Evolutionary conservation across 1,284 basidiomycete species (phyloP).

Genomic region (Pyrrhoderma lamaoense): DNA sequence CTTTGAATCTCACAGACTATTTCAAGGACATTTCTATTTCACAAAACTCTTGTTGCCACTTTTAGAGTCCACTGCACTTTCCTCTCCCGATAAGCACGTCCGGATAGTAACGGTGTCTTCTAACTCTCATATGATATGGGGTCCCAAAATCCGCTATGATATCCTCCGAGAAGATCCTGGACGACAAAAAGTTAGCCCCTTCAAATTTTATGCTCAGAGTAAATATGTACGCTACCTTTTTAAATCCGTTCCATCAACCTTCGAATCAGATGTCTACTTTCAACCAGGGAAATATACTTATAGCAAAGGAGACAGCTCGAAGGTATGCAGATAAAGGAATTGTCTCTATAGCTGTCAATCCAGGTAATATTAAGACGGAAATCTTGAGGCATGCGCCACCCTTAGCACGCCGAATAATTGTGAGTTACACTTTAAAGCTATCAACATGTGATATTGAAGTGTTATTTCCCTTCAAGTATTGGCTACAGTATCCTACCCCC

Average conservation of each 20-base stretch:
- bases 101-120: conserved; percentile 33
- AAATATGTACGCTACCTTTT: conserved; percentile 36
- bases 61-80: conserved; percentile 23
- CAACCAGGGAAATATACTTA: conserved; percentile 40
- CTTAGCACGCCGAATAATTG: conserved; percentile 11
- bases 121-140: conserved; percentile 20
- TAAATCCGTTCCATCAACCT: background rate
- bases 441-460: background rate
- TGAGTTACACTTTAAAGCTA: conserved; percentile 8
- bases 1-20: background rate
- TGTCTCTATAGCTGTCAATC: conserved; percentile 30
- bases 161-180: conserved; percentile 10
- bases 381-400: conserved; percentile 32
- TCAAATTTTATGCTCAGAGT: conserved; percentile 38
- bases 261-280: conserved; percentile 1
- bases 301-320: conserved; percentile 41
- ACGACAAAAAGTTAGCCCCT: conserved; percentile 23
- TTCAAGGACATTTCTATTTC: conserved; percentile 27
- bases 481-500: conserved; percentile 4
- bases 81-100: conserved; percentile 22
- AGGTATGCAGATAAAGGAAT: conserved; percentile 45
- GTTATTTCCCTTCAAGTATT: background rate
- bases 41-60: conserved; percentile 30
- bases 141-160: conserved; percentile 24
- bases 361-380: conserved; percentile 38